phyloP scores from a whole-genome alignment of 179 eudicot genomes.

The Heliamphora pulchella region DNA sequence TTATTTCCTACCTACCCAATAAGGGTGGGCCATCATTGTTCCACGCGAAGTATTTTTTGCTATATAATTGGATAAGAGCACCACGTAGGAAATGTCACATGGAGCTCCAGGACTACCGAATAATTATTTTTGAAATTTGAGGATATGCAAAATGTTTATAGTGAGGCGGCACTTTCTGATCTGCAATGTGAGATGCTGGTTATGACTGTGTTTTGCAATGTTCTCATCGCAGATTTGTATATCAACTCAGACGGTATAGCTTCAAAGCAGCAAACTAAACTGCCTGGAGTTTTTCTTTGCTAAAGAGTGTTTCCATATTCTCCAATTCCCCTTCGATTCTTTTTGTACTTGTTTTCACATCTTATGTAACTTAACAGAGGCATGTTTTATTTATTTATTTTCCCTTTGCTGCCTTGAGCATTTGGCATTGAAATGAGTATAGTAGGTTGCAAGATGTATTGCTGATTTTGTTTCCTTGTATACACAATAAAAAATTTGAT shows the following conservation, averaged over 20 bases:
- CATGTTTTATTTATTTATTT: background rate
- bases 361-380: background rate
- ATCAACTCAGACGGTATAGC: background rate
- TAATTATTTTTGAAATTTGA: too few species aligned
- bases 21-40: too few species aligned
- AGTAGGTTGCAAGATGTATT: constrained; percentile 5
- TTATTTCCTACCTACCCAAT: too few species aligned
- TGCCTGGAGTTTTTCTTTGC: background rate
- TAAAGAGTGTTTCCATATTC: background rate
- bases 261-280: background rate
- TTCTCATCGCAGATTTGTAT: constrained; percentile 1
- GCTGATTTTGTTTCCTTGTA: background rate
- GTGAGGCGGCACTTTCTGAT: background rate
- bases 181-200: background rate
- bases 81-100: too few species aligned
- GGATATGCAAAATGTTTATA: background rate
- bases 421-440: background rate
- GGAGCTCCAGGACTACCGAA: too few species aligned
- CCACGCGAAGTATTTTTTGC: too few species aligned
- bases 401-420: background rate
- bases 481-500: background rate
- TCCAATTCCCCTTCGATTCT: background rate
- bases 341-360: background rate
- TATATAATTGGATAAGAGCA: too few species aligned
- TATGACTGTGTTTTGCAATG: background rate